Evolutionary conservation across 1,284 basidiomycete genomes (phyloP), one percentile per base, ranked within the genome.

Genomic region (Ganoderma leucocontextum): DNA sequence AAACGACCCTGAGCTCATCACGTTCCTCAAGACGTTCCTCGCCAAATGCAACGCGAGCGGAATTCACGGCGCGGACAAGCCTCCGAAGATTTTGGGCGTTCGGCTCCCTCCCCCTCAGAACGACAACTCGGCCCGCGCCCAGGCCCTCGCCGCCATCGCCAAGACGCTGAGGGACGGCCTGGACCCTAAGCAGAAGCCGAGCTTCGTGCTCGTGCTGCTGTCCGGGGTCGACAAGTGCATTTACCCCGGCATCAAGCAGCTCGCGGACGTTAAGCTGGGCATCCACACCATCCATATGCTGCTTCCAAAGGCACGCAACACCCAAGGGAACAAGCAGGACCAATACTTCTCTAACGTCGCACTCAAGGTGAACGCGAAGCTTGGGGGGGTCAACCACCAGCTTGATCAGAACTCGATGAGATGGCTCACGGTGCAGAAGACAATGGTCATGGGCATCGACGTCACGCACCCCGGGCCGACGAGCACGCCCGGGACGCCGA

Each of bases 391-490:
- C 33, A 95, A 95, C 74, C 92, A 94, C 78, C 75, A 85, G 69
- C 79, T 94, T 38, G 89, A 91, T 52, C 73, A 80, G 0, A 72
- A 71, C 4, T 85, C 85, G 2, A 87, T 90, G 85, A 71, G 70
- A 29, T 94, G 92, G 92, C 78, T 94, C 49, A 87, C 77, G 2
- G 38, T 8, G 36, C 83, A 85, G 74, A 84, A 84, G 68, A 93
- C 93, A 19, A 95, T 95, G 89, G 80, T 95, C 75, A 89, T 95
- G 12, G 94, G 93, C 0, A 90, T 91, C 53, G 91, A 95, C 73
- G 93, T 95, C 1, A 93, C 91, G 0, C 92, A 95, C 77, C 89
- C 91, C 2, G 83, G 88, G 0, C 86, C 84, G 0, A 82, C 79
- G 10, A 88, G 88, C 76, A 77, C 78, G 61, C 82, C 81, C 13